phyloP scores from a whole-genome alignment of 2,329 filamentous ascomycete genomes.

The Apiospora phragmitis region DNA sequence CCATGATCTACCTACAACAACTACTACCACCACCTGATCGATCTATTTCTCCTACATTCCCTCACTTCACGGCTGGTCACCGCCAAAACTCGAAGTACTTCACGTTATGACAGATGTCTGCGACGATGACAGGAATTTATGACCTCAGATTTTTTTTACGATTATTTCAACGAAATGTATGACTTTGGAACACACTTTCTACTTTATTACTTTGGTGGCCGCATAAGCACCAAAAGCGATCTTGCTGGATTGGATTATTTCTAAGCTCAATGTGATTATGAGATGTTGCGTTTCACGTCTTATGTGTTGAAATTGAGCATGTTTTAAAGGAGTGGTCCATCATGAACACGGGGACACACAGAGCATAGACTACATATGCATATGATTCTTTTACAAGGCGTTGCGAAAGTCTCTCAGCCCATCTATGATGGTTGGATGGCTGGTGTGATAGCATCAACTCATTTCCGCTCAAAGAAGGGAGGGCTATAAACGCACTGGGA shows the following conservation, averaged over 20 bases:
- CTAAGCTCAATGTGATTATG: slow-evolving; percentile 8
- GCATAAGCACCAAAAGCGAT: slow-evolving; percentile 9
- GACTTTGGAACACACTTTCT: slow-evolving; percentile 23
- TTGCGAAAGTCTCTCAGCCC: neutral
- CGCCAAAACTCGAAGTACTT: slow-evolving; percentile 25
- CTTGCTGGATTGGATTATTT: slow-evolving; percentile 5
- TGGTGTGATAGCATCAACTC: neutral
- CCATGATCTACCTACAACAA: slow-evolving; percentile 28
- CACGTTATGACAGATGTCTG: slow-evolving; percentile 25
- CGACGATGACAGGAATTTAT: slow-evolving; percentile 31
- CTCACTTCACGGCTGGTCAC: slow-evolving; percentile 32
- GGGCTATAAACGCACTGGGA: neutral
- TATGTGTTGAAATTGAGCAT: slow-evolving; percentile 3
- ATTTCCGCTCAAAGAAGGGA: neutral
- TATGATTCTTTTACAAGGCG: slow-evolving; percentile 7
- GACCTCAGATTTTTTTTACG: slow-evolving; percentile 27
- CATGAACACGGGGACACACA: slow-evolving; percentile 7
- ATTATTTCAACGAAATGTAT: slow-evolving; percentile 36
- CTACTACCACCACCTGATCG: slow-evolving; percentile 25
- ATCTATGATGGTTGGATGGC: neutral
- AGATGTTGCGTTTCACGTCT: slow-evolving; percentile 1
- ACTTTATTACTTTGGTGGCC: slow-evolving; percentile 3
- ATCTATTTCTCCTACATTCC: slow-evolving; percentile 24
- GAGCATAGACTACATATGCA: slow-evolving; percentile 13
- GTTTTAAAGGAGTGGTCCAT: neutral